These are phyloP conservation scores for Tephrocybe sp. DNA, from an alignment of 768 basidiomycete species.

Conservation along the genomic window DNA sequence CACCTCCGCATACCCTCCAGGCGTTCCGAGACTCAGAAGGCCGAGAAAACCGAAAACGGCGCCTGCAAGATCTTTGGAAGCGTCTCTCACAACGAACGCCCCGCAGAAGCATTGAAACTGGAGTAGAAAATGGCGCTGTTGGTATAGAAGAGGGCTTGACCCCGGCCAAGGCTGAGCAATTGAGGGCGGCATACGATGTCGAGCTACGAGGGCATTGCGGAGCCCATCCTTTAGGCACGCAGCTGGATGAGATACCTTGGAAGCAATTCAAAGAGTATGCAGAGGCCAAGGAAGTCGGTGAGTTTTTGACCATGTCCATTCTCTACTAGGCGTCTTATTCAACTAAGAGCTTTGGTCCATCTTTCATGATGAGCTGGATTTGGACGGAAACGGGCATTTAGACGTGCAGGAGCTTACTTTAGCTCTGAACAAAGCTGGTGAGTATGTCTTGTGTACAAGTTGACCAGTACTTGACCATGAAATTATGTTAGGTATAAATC, in stretches of 20 bases:
- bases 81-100: constrained; percentile 40
- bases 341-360: constrained; percentile 92
- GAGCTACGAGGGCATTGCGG: constrained; percentile 67
- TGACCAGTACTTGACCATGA: no score
- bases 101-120: constrained; percentile 9
- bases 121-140: constrained; percentile 6
- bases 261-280: constrained; percentile 74
- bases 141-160: constrained; percentile 35
- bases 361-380: constrained; percentile 88
- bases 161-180: constrained; percentile 60
- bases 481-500: constrained; percentile 58
- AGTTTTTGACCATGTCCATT: constrained; percentile 27
- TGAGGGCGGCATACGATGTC: constrained; percentile 71
- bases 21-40: constrained; percentile 71
- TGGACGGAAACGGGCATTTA: constrained; percentile 84
- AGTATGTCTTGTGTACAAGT: constrained; percentile 13
- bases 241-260: constrained; percentile 58
- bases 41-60: constrained; percentile 55
- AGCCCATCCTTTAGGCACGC: constrained; percentile 39
- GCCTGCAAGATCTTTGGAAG: constrained; percentile 64
- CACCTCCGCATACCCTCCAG: constrained; percentile 48
- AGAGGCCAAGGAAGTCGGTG: constrained; percentile 79
- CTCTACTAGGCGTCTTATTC: constrained; percentile 11
- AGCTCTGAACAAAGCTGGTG: constrained; percentile 70
- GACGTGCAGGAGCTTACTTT: constrained; percentile 50